A percentile compares a stretch with the other conserved stretches of the same genome.
phyloP scores from a whole-genome alignment of 768 basidiomycete genomes.

The Xerocomellus intermedius region DNA sequence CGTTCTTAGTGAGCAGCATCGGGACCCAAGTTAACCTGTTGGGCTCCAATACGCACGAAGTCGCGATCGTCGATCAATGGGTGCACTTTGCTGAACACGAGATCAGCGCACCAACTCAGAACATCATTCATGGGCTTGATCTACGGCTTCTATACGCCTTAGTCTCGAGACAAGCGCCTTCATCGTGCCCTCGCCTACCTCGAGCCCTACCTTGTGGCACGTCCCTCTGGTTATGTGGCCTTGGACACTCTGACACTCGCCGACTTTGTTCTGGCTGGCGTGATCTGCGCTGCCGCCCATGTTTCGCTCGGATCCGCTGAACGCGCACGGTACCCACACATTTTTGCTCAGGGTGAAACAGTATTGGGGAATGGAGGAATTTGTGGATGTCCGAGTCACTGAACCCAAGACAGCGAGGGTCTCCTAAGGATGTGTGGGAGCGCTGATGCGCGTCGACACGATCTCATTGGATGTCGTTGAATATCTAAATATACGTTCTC shows the following conservation, averaged over 20 bases:
- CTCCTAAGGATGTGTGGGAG: neutral
- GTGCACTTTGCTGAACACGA: slow-evolving; percentile 14
- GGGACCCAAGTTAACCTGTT: slow-evolving; percentile 9
- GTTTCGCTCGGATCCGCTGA: slow-evolving; percentile 12
- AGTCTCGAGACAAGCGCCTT: slow-evolving; percentile 9
- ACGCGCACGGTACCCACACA: slow-evolving; percentile 11
- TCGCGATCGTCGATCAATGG: slow-evolving; percentile 12
- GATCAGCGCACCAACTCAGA: slow-evolving; percentile 3
- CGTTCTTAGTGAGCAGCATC: slow-evolving; percentile 19
- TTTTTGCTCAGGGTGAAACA: slow-evolving; percentile 16
- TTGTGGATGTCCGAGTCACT: slow-evolving; percentile 4
- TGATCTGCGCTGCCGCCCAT: neutral
- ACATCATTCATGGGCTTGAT: neutral
- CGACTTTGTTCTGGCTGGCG: slow-evolving; percentile 18
- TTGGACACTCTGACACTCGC: slow-evolving; percentile 16
- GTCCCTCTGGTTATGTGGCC: slow-evolving; percentile 12
- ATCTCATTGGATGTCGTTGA: no score
- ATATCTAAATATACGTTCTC: no score
- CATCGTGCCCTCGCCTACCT: slow-evolving; percentile 7
- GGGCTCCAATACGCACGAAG: slow-evolving; percentile 12
- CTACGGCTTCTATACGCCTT: slow-evolving; percentile 3
- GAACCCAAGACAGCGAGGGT: neutral
- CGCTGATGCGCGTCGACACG: neutral
- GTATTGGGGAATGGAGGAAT: slow-evolving; percentile 11
- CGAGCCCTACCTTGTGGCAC: slow-evolving; percentile 13